A percentile compares a stretch with the other conserved stretches of the same genome.
These are phyloP conservation scores for Russula sp. DNA, from an alignment of 768 basidiomycete species.

Conservation along the genomic window DNA sequence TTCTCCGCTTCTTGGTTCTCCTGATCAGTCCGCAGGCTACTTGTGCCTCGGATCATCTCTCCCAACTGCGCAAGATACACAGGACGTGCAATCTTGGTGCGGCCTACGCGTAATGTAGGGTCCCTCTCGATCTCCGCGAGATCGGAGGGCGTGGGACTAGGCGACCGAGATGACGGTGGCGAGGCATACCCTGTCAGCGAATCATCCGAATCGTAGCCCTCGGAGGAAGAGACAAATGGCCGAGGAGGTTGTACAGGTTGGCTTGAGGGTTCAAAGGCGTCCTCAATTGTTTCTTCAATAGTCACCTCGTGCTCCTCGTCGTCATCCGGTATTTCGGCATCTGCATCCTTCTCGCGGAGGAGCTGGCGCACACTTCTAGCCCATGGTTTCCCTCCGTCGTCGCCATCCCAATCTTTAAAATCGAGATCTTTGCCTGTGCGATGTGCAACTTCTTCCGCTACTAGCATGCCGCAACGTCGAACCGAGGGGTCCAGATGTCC, in stretches of 20 bases:
- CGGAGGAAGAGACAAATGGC: not conserved
- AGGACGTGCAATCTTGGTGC: conserved; percentile 68
- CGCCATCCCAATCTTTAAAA: conserved; percentile 83
- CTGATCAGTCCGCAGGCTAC: conserved; percentile 44
- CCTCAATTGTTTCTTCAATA: not conserved
- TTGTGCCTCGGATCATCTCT: conserved; percentile 61
- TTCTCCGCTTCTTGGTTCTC: conserved; percentile 65
- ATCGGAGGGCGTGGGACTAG: conserved; percentile 76
- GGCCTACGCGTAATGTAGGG: conserved; percentile 67
- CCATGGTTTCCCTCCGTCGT: conserved; percentile 59
- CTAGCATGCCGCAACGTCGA: conserved; percentile 88
- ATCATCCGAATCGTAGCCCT: conserved; percentile 73
- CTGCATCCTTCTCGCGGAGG: conserved; percentile 45
- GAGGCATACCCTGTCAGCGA: conserved; percentile 75
- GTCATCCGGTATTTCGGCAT: conserved; percentile 32
- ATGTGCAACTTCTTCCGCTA: conserved; percentile 72
- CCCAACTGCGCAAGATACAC: conserved; percentile 88
- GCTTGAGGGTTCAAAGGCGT: not conserved
- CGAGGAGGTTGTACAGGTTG: not conserved
- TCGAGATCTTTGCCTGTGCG: conserved; percentile 58
- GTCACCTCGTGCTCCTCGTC: conserved; percentile 1
- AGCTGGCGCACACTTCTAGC: conserved; percentile 54
- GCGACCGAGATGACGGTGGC: conserved; percentile 55
- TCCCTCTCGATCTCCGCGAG: conserved; percentile 82
- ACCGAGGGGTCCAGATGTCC: conserved; percentile 68